phyloP scores from a whole-genome alignment of 2,329 filamentous ascomycete genomes.

The Tympanopsis confertula region DNA sequence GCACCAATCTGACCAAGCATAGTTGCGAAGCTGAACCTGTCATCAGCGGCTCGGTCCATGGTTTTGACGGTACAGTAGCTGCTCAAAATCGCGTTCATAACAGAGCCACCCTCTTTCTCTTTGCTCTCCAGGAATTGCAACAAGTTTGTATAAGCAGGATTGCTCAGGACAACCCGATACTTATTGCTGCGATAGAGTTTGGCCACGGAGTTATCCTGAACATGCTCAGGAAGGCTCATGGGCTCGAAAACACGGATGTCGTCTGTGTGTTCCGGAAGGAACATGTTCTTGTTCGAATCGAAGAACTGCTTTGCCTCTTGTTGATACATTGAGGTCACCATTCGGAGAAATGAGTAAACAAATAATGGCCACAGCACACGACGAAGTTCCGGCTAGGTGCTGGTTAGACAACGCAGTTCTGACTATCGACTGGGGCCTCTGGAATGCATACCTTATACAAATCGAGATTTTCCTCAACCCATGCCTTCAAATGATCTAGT shows the following conservation, averaged over 20 bases:
- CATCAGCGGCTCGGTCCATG: constrained; percentile 43
- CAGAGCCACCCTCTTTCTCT: constrained; percentile 43
- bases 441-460: constrained; percentile 39
- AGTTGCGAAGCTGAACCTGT: constrained; percentile 45
- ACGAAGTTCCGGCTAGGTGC: constrained; percentile 37
- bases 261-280: constrained; percentile 47
- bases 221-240: constrained; percentile 44
- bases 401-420: constrained; percentile 6
- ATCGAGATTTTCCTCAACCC: constrained; percentile 52
- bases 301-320: constrained; percentile 46
- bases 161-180: constrained; percentile 50
- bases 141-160: constrained; percentile 45
- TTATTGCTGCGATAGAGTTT: constrained; percentile 50
- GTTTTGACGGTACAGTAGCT: constrained; percentile 43
- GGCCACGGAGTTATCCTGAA: constrained; percentile 40
- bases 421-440: not conserved
- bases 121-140: constrained; percentile 52
- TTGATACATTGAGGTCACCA: constrained; percentile 42
- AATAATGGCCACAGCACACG: constrained; percentile 56
- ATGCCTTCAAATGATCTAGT: constrained; percentile 37
- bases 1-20: constrained; percentile 41
- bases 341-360: constrained; percentile 48
- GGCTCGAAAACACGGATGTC: constrained; percentile 42
- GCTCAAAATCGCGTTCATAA: constrained; percentile 44
- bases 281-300: constrained; percentile 36